Evolutionary conservation across 2,329 filamentous ascomycete species (phyloP).

Genomic region (Alternaria sp.): DNA sequence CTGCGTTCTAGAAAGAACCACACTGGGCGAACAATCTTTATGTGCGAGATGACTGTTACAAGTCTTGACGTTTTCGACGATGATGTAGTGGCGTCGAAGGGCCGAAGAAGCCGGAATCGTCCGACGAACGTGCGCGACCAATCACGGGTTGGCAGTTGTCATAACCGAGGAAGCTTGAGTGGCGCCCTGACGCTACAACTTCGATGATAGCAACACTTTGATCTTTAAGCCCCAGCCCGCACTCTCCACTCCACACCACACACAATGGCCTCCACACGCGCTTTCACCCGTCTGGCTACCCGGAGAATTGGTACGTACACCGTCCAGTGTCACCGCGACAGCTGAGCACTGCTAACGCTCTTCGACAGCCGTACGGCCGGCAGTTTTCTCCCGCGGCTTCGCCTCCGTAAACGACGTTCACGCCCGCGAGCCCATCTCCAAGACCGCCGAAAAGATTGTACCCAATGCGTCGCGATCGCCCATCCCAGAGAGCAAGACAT

Average conservation of each 20-base stretch:
- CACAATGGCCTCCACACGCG: conserved; percentile 49
- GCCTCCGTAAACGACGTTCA: conserved; percentile 46
- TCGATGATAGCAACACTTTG: conserved; percentile 36
- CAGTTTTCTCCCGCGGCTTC: conserved; percentile 47
- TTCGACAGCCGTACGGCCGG: conserved; percentile 42
- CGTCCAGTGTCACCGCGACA: conserved; percentile 8
- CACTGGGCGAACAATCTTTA: background rate
- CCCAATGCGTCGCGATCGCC: conserved; percentile 35
- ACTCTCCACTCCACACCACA: conserved; percentile 33
- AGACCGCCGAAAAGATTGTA: conserved; percentile 37
- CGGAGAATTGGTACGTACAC: conserved; percentile 44
- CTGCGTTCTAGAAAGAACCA: background rate
- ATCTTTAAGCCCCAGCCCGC: conserved; percentile 26
- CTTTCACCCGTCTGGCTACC: conserved; percentile 47
- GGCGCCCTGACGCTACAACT: conserved; percentile 18
- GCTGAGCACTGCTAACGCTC: conserved; percentile 36
- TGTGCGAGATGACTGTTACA: conserved; percentile 4
- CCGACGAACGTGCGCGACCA: conserved; percentile 12
- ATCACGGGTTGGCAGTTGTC: conserved; percentile 15
- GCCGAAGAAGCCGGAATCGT: conserved; percentile 19
- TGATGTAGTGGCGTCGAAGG: conserved; percentile 17
- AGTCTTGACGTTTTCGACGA: conserved; percentile 23
- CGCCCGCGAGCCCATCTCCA: conserved; percentile 43
- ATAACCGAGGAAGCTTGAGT: conserved; percentile 23
- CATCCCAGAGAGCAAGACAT: conserved; percentile 61